Percentiles rank a stretch among this genome's conserved stretches.
Conservation (phyloP, 2,329 filamentous ascomycete genomes). For the Tolypocladium inflatum region DNA sequence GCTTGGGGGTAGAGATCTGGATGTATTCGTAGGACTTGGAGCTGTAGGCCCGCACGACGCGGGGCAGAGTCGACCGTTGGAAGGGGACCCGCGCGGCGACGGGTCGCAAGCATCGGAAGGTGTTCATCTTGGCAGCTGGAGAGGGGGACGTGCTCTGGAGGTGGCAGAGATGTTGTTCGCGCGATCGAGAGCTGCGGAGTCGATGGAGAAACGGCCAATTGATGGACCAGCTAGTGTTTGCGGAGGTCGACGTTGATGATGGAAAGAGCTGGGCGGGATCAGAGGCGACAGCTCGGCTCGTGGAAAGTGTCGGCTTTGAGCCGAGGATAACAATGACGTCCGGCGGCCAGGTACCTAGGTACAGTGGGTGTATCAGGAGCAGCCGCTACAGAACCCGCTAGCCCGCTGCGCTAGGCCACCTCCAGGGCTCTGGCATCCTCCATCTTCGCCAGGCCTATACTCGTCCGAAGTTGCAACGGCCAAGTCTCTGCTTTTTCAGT, state of each 20-base stretch:
- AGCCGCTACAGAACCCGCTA: too few species aligned
- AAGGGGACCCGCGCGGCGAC: slow-evolving; percentile 37
- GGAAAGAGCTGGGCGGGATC: neutral
- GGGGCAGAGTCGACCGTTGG: slow-evolving; percentile 46
- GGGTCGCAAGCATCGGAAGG: slow-evolving; percentile 50
- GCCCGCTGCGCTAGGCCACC: too few species aligned
- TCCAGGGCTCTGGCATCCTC: too few species aligned
- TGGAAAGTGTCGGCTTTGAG: slow-evolving; percentile 21
- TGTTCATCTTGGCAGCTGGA: slow-evolving; percentile 31
- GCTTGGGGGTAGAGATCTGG: slow-evolving; percentile 69
- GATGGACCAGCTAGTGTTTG: neutral
- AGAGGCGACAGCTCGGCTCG: neutral
- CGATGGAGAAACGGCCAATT: neutral
- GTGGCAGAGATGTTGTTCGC: neutral
- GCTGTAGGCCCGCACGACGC: slow-evolving; percentile 42
- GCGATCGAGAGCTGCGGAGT: neutral
- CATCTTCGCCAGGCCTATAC: too few species aligned
- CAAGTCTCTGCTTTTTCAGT: too few species aligned
- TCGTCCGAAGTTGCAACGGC: too few species aligned
- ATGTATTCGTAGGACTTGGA: slow-evolving; percentile 67
- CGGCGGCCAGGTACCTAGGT: neutral
- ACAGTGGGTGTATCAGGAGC: too few species aligned
- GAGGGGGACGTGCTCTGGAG: neutral
- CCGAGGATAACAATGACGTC: slow-evolving; percentile 12
- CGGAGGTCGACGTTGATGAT: neutral